Evolutionary conservation across 1,139 yeast species (phyloP), one percentile per base, ranked within the genome.

Genomic region (Candida pseudoviswanathii): DNA sequence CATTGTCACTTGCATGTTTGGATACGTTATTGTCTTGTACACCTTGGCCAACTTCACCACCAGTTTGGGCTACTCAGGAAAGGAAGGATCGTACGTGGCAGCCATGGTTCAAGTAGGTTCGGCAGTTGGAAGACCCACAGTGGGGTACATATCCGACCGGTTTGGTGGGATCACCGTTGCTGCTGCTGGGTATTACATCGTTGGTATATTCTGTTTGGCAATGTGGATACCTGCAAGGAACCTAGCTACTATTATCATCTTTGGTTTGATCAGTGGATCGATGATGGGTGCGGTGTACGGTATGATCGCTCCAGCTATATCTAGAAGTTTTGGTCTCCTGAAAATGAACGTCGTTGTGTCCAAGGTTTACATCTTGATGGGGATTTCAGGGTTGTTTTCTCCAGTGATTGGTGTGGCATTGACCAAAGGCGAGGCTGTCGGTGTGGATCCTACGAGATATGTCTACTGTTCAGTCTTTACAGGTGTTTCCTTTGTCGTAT

Each of bases 361-460:
- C 5, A 66, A 75, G 64, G 54, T 77, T 22, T 81, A 85, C 85
- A 60, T 71, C 5, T 65, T 75, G 27, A 58, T 73, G 50, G 86
- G 83, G 9, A 50, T 64, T 2, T 65, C 78, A 21, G 82, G 82
- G 1, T 60, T 80, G 40, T 75, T 69, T 1, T 74, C 84, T 1
- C 85, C 86, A 3, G 73, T 81, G 11, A 75, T 82, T 51, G 86
- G 86, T 2, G 69, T 79, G 30, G 63, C 74, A 8, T 64, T 81
- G 46, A 78, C 77, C 47, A 63, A 68, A 7, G 67, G 70, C 1
- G 49, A 46, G 3, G 72, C 70, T 0, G 63, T 61, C 0, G 73
- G 77, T 3, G 60, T 64, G 1, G 68, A 68, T 50, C 81, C 85
- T 2, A 60, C 66, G 1, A 81, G 75, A 56, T 82, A 81, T 59